Base-by-base conservation (phyloP, 139 green algal species). In the Zygnema cylindricum region DNA sequence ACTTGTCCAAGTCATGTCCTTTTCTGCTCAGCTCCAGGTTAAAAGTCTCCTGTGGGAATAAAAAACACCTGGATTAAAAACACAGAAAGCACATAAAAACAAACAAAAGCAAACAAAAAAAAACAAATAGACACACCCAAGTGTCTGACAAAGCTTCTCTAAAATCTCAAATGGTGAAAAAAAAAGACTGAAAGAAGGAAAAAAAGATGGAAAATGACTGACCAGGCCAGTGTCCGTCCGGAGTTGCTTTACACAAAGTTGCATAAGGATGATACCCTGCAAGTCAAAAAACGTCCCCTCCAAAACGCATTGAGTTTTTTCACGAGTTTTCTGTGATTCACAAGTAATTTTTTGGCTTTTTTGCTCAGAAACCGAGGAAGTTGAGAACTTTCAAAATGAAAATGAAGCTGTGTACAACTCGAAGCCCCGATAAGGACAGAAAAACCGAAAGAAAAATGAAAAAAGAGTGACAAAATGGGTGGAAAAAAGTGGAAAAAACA, bases 221-320 rank as follows among this genome's bases (percentile, higher is more conserved):
- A 82, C 76, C 3, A 90, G 86, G 49, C 43, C 43, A n/a, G 76
- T 39, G 16, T 92, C 85, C 25, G 69, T 33, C 25, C 88, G 88
- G 39, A 92, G 57, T 30, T 35, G 39, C 55, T 77, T 77, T 33
- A 92, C n/a, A 7, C 43, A 88, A 25, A 92, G 71, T 84, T 92
- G 88, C 76, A 92, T 71, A 1, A 92, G 42, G 3, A 92, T 32
- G 2, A 92, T 22, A n/a, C 88, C 88, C 86, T 89, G 85, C 73
- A n/a, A 57, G 25, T 3, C 32, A 84, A 84, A 35, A n/a, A n/a
- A n/a, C n/a, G n/a, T n/a, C n/a, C n/a, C n/a, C n/a, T n/a, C n/a
- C n/a, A n/a, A n/a, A n/a, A n/a, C n/a, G n/a, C n/a, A n/a, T n/a
- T n/a, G n/a, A n/a, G n/a, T n/a, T n/a, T n/a, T n/a, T n/a, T n/a